A percentile compares a stretch with the other conserved stretches of the same genome.
phyloP scores from a whole-genome alignment of 2,329 filamentous ascomycete species.

The Verticillium isaacii region DNA sequence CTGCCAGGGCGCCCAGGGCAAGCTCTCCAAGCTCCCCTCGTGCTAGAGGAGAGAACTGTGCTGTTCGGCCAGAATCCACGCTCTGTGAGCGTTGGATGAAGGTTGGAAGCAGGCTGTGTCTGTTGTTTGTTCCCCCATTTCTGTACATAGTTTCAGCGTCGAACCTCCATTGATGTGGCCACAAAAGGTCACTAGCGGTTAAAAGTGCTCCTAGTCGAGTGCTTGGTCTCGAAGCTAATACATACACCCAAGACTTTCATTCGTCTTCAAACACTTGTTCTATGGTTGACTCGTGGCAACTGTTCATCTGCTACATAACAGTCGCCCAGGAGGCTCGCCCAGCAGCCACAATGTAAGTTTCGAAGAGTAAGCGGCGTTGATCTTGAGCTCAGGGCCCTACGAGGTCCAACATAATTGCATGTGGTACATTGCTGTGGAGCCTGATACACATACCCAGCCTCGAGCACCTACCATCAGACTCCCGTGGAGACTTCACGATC shows the following conservation, averaged over 20 bases:
- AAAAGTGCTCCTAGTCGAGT: neutral
- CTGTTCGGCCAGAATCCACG: neutral
- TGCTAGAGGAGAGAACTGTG: neutral
- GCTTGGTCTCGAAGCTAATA: neutral
- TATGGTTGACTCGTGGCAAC: too few relatives aligned
- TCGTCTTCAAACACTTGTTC: neutral
- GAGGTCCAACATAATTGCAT: too few relatives aligned
- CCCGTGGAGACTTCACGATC: too few relatives aligned
- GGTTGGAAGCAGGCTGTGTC: neutral
- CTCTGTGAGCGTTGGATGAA: neutral
- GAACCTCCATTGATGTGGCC: neutral
- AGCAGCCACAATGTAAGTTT: too few relatives aligned
- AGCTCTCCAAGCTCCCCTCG: slow-evolving; percentile 1
- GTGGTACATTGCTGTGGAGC: too few relatives aligned
- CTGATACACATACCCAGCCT: too few relatives aligned
- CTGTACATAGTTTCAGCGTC: neutral
- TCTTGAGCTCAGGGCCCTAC: too few relatives aligned
- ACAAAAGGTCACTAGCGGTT: neutral
- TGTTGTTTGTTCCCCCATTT: neutral
- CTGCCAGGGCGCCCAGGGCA: slow-evolving; percentile 5
- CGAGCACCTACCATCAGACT: too few relatives aligned
- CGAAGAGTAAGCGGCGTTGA: too few relatives aligned
- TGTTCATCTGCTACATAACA: too few relatives aligned
- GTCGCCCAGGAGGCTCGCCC: too few relatives aligned
- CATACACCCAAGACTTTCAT: neutral